Evolutionary conservation across 257 asterid species (phyloP).

Genomic region (Henckelia pumila): DNA sequence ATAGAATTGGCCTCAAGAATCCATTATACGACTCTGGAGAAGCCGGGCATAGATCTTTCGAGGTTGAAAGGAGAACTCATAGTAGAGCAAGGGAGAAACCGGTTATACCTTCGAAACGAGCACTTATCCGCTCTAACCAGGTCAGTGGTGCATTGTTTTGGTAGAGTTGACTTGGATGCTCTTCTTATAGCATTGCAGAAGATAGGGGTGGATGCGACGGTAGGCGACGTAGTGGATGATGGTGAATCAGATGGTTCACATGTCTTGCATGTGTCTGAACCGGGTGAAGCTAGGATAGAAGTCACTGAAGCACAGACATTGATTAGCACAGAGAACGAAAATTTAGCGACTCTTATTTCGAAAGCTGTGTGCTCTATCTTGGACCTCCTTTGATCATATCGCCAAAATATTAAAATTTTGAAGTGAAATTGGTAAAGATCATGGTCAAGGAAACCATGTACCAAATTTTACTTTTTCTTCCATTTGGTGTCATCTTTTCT

Average conservation of each 20-base stretch:
- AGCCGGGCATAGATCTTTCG: conserved; percentile 29
- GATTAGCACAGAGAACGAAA: conserved; percentile 46
- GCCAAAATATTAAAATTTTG: too few species aligned
- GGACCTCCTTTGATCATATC: conserved; percentile 29
- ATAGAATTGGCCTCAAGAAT: conserved; percentile 44
- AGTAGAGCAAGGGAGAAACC: conserved; percentile 51
- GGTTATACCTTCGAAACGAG: conserved; percentile 34
- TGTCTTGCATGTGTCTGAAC: conserved; percentile 41
- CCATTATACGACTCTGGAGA: conserved; percentile 36
- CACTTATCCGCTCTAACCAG: conserved; percentile 34
- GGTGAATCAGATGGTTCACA: conserved; percentile 30
- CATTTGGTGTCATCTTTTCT: too few species aligned
- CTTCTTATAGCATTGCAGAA: conserved; percentile 40
- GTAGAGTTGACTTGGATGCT: conserved; percentile 38
- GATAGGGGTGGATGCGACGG: conserved; percentile 37
- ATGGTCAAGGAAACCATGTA: too few species aligned
- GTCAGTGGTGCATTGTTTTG: conserved; percentile 39
- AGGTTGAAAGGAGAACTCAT: conserved; percentile 63
- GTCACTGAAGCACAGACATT: conserved; percentile 36
- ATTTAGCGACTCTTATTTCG: conserved; percentile 42
- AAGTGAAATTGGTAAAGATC: neutral
- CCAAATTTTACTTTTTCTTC: too few species aligned
- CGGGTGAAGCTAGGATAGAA: conserved; percentile 46
- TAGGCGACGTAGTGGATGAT: conserved; percentile 34
- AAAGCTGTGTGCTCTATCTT: conserved; percentile 10